Evolutionary conservation across 1,139 yeast species (phyloP), one percentile per base, ranked within the genome.

Genomic region (Fermentozyma sake): DNA sequence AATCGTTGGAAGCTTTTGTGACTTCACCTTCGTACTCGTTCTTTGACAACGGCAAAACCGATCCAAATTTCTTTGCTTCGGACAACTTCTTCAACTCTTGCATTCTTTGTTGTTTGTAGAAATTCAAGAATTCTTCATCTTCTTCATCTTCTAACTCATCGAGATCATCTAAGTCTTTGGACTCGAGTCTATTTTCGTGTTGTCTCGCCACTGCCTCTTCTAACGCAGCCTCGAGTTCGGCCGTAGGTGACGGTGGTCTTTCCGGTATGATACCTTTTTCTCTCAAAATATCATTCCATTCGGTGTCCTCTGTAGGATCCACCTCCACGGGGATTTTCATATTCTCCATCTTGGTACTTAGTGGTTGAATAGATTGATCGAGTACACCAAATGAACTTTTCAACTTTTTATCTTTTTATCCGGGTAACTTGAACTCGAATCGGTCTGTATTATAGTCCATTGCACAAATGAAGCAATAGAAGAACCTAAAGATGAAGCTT

Each of bases 251-350:
- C 13, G 93, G 91, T 17, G 94, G 87, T 44, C 80, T 78, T 50
- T 85, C 89, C 0, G 98, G 98, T 29, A 91, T 86, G 37, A 91
- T 77, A 8, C 97, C 97, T 39, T 89, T 86, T 5, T 76, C 72
- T 39, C 99, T 67, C 26, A 91, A 68, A 39, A 91, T 87, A 56
- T 91, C 99, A 52, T 91, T 91, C 98, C 99, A 91, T 55, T 91
- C 98, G 1, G 98, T 91, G 51, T 91, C 99, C 56, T 91, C 98
- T 38, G 74, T 76, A 19, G 96, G 96, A 57, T 91, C 89, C 31
- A 89, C 96, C 56, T 87, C 89, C 28, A 87, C 93, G 45, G 82
- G 84, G 49, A 81, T 61, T 45, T 68, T 65, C 32, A 58, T 44
- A 38, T 63, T 47, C 25, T 51, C 42, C 61, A 58, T 55, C 9